Evolutionary conservation across 2,329 filamentous ascomycete genomes (phyloP).

Genomic region (Clarireedia homoeocarpa): DNA sequence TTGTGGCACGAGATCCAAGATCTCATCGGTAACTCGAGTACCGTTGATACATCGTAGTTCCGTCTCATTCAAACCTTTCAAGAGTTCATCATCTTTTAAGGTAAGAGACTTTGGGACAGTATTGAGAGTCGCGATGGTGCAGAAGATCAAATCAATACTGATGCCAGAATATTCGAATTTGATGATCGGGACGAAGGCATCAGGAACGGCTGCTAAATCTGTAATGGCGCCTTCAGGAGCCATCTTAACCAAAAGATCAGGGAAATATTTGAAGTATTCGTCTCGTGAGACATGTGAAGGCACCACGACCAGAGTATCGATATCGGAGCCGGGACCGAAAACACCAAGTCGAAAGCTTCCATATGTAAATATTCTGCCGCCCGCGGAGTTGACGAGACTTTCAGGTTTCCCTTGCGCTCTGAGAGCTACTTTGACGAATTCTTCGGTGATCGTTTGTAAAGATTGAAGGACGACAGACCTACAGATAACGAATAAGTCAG

Average conservation of each 20-base stretch:
- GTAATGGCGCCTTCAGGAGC: conserved; percentile 72
- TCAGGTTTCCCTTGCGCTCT: conserved; percentile 53
- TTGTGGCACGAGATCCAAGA: conserved; percentile 81
- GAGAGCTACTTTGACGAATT: conserved; percentile 77
- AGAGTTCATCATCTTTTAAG: conserved; percentile 73
- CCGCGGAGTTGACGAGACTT: conserved; percentile 71
- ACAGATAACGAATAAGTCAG: conserved; percentile 28
- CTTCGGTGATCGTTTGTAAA: conserved; percentile 71
- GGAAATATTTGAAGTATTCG: conserved; percentile 89
- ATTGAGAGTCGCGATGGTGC: conserved; percentile 61
- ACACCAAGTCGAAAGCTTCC: conserved; percentile 93
- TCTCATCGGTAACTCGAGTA: conserved; percentile 89
- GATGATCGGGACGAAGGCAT: conserved; percentile 94
- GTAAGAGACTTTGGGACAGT: conserved; percentile 66
- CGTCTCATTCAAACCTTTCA: conserved; percentile 78
- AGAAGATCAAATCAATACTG: conserved; percentile 91
- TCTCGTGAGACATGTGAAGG: conserved; percentile 83
- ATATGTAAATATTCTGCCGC: conserved; percentile 91
- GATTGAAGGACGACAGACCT: conserved; percentile 60
- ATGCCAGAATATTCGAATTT: conserved; percentile 89
- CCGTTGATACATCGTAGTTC: conserved; percentile 89
- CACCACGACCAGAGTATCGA: conserved; percentile 88
- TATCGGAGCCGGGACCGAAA: conserved; percentile 92
- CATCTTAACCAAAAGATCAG: conserved; percentile 69
- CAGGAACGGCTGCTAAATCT: conserved; percentile 76